Evolutionary conservation across 768 basidiomycete genomes (phyloP).

Genomic region (Mrakia blollopis): DNA sequence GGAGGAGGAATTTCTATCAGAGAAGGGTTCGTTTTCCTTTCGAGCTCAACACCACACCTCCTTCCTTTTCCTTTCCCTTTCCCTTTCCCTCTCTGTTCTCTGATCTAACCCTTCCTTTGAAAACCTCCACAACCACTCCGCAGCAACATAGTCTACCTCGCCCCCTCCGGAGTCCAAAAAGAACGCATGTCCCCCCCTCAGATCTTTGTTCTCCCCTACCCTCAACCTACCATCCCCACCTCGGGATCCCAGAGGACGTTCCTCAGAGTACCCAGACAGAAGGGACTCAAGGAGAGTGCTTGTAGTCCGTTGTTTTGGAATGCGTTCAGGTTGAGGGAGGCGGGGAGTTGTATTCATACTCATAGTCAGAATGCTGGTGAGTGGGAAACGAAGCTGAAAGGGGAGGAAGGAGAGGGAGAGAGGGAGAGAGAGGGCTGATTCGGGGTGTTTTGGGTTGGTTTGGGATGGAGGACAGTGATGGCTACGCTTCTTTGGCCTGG

Average conservation of each 20-base stretch:
- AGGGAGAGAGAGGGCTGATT: too few relatives aligned
- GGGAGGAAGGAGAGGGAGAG: background rate
- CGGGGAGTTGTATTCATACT: conserved; percentile 84
- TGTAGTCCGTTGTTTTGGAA: conserved; percentile 93
- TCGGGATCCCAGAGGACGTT: conserved; percentile 68
- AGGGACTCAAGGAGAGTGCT: conserved; percentile 71
- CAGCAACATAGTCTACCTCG: conserved; percentile 75
- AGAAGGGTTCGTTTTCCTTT: conserved; percentile 53
- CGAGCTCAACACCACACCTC: background rate
- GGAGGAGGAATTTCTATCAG: conserved; percentile 58
- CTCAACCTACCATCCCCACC: conserved; percentile 55
- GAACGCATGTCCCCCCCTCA: conserved; percentile 64
- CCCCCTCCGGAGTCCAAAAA: conserved; percentile 86
- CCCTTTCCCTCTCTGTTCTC: too few relatives aligned
- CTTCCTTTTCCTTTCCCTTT: background rate
- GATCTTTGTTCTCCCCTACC: conserved; percentile 81
- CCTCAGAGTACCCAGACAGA: conserved; percentile 63
- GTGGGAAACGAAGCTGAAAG: conserved; percentile 25
- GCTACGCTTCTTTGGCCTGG: conserved; percentile 72
- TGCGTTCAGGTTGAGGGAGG: conserved; percentile 70
- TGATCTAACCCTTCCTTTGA: too few relatives aligned
- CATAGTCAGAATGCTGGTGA: conserved; percentile 70
- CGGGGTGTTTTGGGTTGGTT: background rate
- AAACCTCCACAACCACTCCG: background rate
- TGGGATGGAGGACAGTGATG: conserved; percentile 56